Evolutionary conservation across 345 rosid genomes (phyloP).

Genomic region (Psidium friedrichsthalianum): DNA sequence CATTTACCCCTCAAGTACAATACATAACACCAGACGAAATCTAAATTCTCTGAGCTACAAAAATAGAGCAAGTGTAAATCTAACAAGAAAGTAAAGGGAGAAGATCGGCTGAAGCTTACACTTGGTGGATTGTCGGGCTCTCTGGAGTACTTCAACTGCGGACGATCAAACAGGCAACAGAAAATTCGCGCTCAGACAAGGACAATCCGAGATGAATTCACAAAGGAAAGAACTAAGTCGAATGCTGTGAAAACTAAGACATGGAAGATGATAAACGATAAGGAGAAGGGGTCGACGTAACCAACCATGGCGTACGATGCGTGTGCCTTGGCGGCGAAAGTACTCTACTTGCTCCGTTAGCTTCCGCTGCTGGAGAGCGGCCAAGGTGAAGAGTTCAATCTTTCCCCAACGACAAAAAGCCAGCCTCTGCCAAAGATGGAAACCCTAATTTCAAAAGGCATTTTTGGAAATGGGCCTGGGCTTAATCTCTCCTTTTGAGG

Average conservation of each 20-base stretch:
- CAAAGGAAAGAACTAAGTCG: not conserved
- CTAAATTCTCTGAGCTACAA: not conserved
- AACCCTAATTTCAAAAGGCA: not conserved
- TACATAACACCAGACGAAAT: not conserved
- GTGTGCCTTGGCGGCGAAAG: not conserved
- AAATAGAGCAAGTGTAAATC: not conserved
- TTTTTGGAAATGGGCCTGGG: not conserved
- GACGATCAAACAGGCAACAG: not conserved
- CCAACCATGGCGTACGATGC: not conserved
- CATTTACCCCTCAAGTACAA: too few relatives aligned
- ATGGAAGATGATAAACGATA: too few relatives aligned
- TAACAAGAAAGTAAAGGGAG: not conserved
- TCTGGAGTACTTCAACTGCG: constrained; percentile 63
- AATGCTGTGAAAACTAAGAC: too few relatives aligned
- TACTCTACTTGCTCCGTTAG: not conserved
- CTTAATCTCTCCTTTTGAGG: not conserved
- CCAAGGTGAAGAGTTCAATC: not conserved
- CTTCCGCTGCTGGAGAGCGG: not conserved
- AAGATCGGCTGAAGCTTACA: constrained; percentile 22
- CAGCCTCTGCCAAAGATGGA: not conserved
- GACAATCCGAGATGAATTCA: not conserved
- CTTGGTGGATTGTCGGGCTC: constrained; percentile 74
- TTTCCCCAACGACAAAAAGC: not conserved
- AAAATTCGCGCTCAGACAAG: not conserved
- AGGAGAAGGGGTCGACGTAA: not conserved